Evolutionary conservation across 768 basidiomycete genomes (phyloP).

Genomic region (Sporobolomyces phaffii): DNA sequence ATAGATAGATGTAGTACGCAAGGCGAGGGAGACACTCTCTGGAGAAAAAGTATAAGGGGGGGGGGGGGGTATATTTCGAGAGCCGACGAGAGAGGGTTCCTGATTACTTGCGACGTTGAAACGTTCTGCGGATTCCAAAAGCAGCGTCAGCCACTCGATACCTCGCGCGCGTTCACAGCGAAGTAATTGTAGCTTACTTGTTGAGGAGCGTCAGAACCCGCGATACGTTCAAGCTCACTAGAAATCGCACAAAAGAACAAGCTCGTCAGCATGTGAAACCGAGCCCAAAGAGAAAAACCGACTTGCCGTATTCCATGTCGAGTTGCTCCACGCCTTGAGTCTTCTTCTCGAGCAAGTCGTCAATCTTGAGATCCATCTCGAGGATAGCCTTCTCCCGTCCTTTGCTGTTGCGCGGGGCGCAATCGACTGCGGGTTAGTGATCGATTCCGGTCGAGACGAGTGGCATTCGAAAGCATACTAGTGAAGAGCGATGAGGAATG

Average conservation of each 20-base stretch:
- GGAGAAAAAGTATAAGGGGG: too few species aligned
- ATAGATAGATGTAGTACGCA: too few species aligned
- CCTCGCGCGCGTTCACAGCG: too few species aligned
- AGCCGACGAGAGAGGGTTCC: neutral
- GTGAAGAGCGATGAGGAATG: slow-evolving; percentile 96
- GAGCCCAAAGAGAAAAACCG: neutral
- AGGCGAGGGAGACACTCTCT: too few species aligned
- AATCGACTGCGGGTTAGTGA: neutral
- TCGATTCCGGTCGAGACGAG: too few species aligned
- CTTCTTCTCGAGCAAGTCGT: slow-evolving; percentile 98
- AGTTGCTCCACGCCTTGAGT: slow-evolving; percentile 95
- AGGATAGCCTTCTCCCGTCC: slow-evolving; percentile 97
- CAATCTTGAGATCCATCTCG: slow-evolving; percentile 95
- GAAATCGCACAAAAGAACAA: neutral
- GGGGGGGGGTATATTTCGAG: neutral
- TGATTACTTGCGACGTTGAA: slow-evolving; percentile 26
- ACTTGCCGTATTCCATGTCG: slow-evolving; percentile 94
- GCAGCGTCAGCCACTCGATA: neutral
- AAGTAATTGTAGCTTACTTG: slow-evolving; percentile 18
- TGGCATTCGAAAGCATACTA: slow-evolving; percentile 59
- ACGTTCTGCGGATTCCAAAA: slow-evolving; percentile 3
- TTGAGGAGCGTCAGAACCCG: slow-evolving; percentile 32
- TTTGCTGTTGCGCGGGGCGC: slow-evolving; percentile 24
- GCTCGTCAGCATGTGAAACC: neutral
- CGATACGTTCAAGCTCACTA: slow-evolving; percentile 35